Base-by-base conservation (phyloP, 176 grass and related monocot species). In the Thinopyrum elongatum region DNA sequence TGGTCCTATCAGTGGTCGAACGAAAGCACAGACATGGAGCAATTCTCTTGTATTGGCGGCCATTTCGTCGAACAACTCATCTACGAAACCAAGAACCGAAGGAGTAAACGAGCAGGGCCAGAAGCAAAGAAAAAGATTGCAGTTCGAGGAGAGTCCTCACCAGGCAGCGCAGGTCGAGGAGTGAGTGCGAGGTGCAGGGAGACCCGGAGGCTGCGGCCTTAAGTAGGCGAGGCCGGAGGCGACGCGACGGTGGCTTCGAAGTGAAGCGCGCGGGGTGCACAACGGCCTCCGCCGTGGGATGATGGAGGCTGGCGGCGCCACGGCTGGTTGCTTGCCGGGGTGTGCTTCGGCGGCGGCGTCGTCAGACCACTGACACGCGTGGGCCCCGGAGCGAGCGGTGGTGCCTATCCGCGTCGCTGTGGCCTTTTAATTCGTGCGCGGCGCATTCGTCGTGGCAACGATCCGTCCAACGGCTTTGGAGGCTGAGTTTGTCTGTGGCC, bases 201-300 rank as follows among this genome's bases (percentile, higher is more conserved):
- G 19, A 5, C 13, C 9, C 64, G 17, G 41, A 57, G 33, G 7
- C 2, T 53, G 70, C 14, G 74, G 19, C 23, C 33, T 90, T 90
- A 87, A 66, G 84, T 90, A 90, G 84, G 36, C 49, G 49, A 53
- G 16, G 49, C 49, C 49, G 49, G 16, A 53, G 49, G 49, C 49
- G 73, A 59, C 70, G n/a, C 12, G 38, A 31, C 74, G 70, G 89
- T 86, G 84, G 80, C 84, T 90, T 90, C 31, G 80, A 74, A 83
- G 80, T 58, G 41, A 90, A 83, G 89, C 10, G 63, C 62, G 28
- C 38, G 29, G 77, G 0, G 26, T 78, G 79, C 53, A 3, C 44
- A 76, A 76, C 73, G 44, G 73, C 73, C 46, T 76, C 73, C 73
- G 73, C 26, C 73, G 73, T 6, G 15, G 73, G 41, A 14, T 34